Conservation (phyloP, 2,329 filamentous ascomycete genomes). For the Beauveria sp. region DNA sequence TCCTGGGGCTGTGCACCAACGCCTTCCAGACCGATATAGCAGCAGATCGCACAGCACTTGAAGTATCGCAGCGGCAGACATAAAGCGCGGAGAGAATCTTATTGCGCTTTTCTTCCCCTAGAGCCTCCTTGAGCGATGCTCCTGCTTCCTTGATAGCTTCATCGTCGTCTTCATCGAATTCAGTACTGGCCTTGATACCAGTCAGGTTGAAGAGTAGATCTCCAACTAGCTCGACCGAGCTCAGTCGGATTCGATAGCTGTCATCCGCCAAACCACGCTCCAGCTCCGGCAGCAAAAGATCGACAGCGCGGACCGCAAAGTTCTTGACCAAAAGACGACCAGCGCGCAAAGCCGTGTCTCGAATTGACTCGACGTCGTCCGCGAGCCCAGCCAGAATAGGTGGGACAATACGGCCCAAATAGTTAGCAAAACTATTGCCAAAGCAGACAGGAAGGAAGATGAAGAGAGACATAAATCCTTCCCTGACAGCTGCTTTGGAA, state of each 20-base stretch:
- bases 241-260: constrained; percentile 94
- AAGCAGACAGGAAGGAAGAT: constrained; percentile 99
- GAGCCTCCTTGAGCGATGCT: constrained; percentile 84
- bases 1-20: constrained; percentile 82
- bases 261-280: constrained; percentile 96
- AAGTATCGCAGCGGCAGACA: constrained; percentile 95
- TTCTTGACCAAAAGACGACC: constrained; percentile 96
- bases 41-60: constrained; percentile 79
- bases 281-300: constrained; percentile 86
- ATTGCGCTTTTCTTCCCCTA: constrained; percentile 94
- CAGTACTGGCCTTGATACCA: constrained; percentile 74
- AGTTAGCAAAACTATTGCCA: constrained; percentile 95
- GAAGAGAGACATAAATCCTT: constrained; percentile 99
- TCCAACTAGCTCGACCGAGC: constrained; percentile 93
- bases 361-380: constrained; percentile 92
- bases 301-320: constrained; percentile 90
- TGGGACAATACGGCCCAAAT: constrained; percentile 90
- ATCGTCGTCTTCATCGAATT: constrained; percentile 70
- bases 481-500: constrained; percentile 79
- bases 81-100: constrained; percentile 96
- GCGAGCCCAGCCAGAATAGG: constrained; percentile 90
- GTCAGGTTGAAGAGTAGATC: constrained; percentile 97
- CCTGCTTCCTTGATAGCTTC: constrained; percentile 76
- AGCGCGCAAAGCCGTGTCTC: constrained; percentile 90
- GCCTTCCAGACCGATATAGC: constrained; percentile 96